Percentiles rank a stretch among this genome's conserved stretches.
phyloP scores from a whole-genome alignment of 345 rosid genomes.

The Syzygium jambos region DNA sequence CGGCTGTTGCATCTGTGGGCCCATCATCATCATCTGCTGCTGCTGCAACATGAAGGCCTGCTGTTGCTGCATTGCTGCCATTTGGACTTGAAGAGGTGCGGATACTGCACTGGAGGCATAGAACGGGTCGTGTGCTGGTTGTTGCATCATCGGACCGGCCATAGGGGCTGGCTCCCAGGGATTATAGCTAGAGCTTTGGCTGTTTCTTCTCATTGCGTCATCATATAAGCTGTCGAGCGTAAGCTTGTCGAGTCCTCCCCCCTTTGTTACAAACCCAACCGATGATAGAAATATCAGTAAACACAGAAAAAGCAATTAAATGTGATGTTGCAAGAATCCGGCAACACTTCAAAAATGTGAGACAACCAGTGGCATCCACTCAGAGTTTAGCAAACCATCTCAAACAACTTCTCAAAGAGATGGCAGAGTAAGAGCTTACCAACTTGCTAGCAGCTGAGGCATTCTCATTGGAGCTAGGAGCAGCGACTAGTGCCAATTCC shows the following conservation, averaged over 20 bases:
- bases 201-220: constrained; percentile 82
- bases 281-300: not conserved
- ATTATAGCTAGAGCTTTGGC: constrained; percentile 65
- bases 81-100: constrained; percentile 60
- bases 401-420: not conserved
- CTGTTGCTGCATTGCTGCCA: constrained; percentile 68
- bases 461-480: constrained; percentile 78
- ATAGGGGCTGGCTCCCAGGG: constrained; percentile 66
- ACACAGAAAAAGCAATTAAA: not conserved
- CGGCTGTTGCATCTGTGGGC: constrained; percentile 34
- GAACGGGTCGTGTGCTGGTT: constrained; percentile 50
- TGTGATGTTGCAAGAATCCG: not conserved
- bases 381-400: not conserved
- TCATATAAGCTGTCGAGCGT: constrained; percentile 92
- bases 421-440: constrained; percentile 25
- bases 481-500: constrained; percentile 92
- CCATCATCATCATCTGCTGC: constrained; percentile 65
- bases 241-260: constrained; percentile 89
- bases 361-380: not conserved
- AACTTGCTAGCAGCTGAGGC: constrained; percentile 65
- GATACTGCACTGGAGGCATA: constrained; percentile 35
- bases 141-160: constrained; percentile 51
- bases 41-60: constrained; percentile 57
- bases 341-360: not conserved
- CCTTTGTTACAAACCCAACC: constrained; percentile 29